These are phyloP conservation scores for Magnolia sinica DNA, from an alignment of 164 flowering plant genomes.

Conservation along the genomic window DNA sequence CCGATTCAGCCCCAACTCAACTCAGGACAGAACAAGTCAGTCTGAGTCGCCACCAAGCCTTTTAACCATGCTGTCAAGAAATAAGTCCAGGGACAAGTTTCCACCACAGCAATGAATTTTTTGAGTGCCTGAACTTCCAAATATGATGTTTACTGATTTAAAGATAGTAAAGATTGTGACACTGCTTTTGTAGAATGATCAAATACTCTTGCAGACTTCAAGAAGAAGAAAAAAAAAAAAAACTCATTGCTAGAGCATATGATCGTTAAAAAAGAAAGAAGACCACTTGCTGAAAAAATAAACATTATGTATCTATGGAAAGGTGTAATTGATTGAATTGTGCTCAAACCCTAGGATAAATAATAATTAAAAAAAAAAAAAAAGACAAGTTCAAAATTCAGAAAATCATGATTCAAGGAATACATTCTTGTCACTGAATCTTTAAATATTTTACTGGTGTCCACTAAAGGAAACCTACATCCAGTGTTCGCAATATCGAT, in stretches of 20 bases:
- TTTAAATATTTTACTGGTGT: no score
- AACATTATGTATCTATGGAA: background rate
- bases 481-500: no score
- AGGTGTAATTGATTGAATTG: no score
- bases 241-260: background rate
- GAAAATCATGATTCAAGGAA: no score
- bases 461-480: no score
- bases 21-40: background rate
- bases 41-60: background rate
- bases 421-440: no score
- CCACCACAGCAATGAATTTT: background rate
- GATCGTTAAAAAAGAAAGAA: background rate
- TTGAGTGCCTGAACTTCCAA: background rate
- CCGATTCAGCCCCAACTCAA: background rate
- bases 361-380: no score
- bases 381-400: no score
- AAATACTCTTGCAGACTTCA: background rate
- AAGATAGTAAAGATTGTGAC: background rate
- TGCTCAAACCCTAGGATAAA: no score
- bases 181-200: background rate
- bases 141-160: background rate
- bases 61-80: no score
- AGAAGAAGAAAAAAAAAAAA: background rate
- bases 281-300: no score
- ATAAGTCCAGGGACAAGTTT: no score